Base-by-base conservation (phyloP, 2,329 filamentous ascomycete species). In the Leptographium lundbergii region DNA sequence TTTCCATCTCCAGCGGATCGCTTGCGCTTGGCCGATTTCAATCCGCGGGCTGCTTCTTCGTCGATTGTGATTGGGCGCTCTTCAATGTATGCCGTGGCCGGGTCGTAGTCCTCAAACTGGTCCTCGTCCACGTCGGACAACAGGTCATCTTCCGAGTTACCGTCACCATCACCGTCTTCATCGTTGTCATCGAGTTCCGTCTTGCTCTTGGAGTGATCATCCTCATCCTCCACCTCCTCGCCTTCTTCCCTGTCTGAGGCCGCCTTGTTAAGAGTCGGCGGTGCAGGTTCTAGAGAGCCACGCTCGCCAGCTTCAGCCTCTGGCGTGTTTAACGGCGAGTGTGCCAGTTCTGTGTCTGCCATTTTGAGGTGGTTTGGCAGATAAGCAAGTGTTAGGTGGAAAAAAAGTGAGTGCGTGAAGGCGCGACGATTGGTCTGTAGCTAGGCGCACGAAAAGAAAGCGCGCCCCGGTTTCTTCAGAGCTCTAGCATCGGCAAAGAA, bases 71-170 rank as follows among this genome's bases (percentile, higher is more conserved):
- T 76, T 0, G 82, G 82, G 27, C 81, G 76, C 67, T 85, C 79
- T 67, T 85, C 81, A 47, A 85, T 79, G 56, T 83, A 81, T 61
- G 82, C 81, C 6, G 79, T 82, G 51, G 81, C 77, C 11, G 82
- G 81, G 63, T 88, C 84, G 71, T 87, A 87, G 62, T 88, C 83
- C 63, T 82, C 82, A 62, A 88, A 85, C 66, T 87, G 81, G 58
- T 85, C 79, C 66, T 86, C 85, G 66, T 87, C 85, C 62, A 87
- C 81, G 67, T 88, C 85, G 25, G 84, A 87, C 1, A 87, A 77
- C 47, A 79, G 71, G 34, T 60, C 61, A 27, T 84, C 81, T 0
- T 83, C 81, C 0, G 79, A 82, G 14, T 84, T 80, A 57, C 58
- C 73, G 5, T 71, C 73, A 13, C 66, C 73, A 6, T 71, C 73